Conservation (phyloP, 2,329 filamentous ascomycete species). For the Pestalotiopsis sp. region DNA sequence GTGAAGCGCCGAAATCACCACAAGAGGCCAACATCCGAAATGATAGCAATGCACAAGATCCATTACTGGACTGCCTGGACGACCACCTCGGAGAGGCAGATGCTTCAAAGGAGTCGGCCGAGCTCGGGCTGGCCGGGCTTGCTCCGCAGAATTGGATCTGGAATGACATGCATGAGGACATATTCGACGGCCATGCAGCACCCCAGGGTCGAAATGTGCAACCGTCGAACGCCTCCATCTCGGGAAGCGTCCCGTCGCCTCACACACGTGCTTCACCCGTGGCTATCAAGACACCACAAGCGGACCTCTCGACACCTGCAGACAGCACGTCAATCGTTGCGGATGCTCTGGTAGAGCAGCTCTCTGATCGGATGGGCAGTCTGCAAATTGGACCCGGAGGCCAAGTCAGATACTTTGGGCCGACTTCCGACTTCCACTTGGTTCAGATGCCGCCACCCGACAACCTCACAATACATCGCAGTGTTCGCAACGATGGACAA, state of each 20-base stretch:
- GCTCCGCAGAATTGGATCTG: neutral
- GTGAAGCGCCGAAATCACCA: neutral
- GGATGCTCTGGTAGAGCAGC: conserved; percentile 26
- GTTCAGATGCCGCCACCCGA: conserved; percentile 25
- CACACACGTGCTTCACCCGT: neutral
- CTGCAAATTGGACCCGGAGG: conserved; percentile 26
- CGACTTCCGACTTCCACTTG: conserved; percentile 29
- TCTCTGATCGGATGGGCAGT: conserved; percentile 27
- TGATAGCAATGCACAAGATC: neutral
- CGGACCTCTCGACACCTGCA: neutral
- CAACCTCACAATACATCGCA: conserved; percentile 24
- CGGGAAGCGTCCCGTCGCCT: neutral
- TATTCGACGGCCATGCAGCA: neutral
- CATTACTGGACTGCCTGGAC: neutral
- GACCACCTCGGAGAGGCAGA: neutral
- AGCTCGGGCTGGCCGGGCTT: neutral
- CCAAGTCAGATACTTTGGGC: conserved; percentile 24
- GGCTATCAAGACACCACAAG: neutral
- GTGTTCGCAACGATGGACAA: conserved; percentile 24
- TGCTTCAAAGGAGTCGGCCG: neutral
- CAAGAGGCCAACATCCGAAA: neutral
- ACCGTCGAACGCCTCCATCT: neutral
- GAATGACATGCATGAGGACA: neutral
- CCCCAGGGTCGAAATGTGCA: neutral
- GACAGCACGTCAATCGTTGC: conserved; percentile 15